A percentile compares a stretch with the other conserved stretches of the same genome.
Evolutionary conservation across 257 asterid species (phyloP).

Genomic region (Rauvolfia tetraphylla): DNA sequence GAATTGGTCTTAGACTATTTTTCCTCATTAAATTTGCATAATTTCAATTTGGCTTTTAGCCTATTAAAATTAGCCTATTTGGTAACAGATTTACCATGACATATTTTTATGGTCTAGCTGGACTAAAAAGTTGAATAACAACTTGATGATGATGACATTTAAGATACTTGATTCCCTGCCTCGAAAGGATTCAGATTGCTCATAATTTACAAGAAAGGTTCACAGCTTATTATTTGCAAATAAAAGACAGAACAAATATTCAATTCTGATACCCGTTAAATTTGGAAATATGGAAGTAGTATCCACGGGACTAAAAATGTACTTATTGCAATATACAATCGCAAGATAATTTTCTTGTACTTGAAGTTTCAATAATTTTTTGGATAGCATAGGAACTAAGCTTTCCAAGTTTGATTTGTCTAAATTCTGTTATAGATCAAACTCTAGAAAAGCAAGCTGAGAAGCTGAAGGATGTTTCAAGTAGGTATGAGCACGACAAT

Average conservation of each 20-base stretch:
- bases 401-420: not conserved
- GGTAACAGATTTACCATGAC: not conserved
- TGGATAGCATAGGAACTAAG: not conserved
- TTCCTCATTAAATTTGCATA: not conserved
- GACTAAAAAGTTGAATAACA: not conserved
- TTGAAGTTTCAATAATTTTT: not conserved
- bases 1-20: not conserved
- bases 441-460: constrained; percentile 59
- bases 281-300: not conserved
- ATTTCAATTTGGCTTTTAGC: not conserved
- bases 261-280: not conserved
- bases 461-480: constrained; percentile 52
- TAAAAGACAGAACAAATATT: not conserved
- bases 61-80: not conserved
- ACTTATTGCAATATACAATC: not conserved
- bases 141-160: not conserved
- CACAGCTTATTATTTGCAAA: not conserved
- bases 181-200: not conserved
- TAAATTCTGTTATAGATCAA: constrained; percentile 46
- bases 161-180: not conserved
- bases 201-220: not conserved
- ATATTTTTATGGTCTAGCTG: not conserved
- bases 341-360: not conserved
- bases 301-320: not conserved
- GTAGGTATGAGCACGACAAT: constrained; percentile 61